These are phyloP conservation scores for Penicillium sp. DNA, from an alignment of 2,329 filamentous ascomycete genomes.

Conservation along the genomic window DNA sequence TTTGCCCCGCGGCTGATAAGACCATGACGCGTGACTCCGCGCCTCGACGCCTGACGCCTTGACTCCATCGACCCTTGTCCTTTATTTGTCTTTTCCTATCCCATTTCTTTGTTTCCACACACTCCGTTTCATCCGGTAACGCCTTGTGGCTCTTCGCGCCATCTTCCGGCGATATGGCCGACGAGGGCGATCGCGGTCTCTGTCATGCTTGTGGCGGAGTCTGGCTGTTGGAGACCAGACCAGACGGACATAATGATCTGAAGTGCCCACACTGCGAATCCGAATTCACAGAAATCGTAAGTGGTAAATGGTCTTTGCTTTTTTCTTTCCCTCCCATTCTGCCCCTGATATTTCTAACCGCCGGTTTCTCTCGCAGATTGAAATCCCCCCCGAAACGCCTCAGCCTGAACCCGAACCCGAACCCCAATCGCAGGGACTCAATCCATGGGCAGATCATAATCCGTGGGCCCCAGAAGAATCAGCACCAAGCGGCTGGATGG, in stretches of 20 bases:
- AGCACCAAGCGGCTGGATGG: conserved; percentile 37
- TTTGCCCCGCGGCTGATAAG: conserved; percentile 24
- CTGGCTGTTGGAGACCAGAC: conserved; percentile 68
- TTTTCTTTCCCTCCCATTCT: not conserved
- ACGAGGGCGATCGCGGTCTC: conserved; percentile 68
- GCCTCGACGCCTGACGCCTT: conserved; percentile 13
- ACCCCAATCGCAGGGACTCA: conserved; percentile 21
- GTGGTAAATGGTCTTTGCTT: conserved; percentile 35
- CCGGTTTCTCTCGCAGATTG: conserved; percentile 28
- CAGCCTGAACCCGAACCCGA: conserved; percentile 24
- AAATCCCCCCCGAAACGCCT: conserved; percentile 37
- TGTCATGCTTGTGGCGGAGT: conserved; percentile 81
- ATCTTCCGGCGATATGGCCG: conserved; percentile 33
- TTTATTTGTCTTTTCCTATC: not conserved
- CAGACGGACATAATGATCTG: conserved; percentile 53
- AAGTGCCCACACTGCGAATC: conserved; percentile 75
- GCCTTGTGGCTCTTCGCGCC: not conserved
- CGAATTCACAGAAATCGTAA: conserved; percentile 84
- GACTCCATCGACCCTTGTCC: conserved; percentile 7
- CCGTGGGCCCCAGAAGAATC: conserved; percentile 52
- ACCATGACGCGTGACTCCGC: conserved; percentile 26
- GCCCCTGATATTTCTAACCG: not conserved
- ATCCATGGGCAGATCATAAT: conserved; percentile 48
- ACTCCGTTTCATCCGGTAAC: not conserved
- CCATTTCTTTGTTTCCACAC: not conserved